Base-by-base conservation (phyloP, 108 stramenopile species). In the Fragilariopsis cylindrus region DNA sequence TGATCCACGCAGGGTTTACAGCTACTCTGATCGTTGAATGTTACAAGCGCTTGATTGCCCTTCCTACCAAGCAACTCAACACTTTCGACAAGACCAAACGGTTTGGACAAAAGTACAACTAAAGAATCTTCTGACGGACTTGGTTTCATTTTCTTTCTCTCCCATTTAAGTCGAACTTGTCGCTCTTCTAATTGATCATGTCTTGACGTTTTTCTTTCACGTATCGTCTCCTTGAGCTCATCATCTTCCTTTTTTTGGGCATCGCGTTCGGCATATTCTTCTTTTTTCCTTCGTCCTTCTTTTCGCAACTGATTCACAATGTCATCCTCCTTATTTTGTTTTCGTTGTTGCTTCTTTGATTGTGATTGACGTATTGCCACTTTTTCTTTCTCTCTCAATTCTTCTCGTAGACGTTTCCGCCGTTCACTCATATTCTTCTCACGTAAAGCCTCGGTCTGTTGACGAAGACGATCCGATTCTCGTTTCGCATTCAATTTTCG, bases 131-230 rank as follows among this genome's bases (percentile, higher is more conserved):
- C 90, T 4, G 89, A 82, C 66, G 88, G 82, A 76, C 80, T 75
- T 6, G 76, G 72, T 71, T 80, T 80, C 47, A 91, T 76, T 63
- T 83, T 88, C 71, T 84, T 91, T 19, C 93, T 83, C 69, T 89
- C 88, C 93, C 93, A 94, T 76, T 94, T 94, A 39, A 94, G 64
- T 49, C 91, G 71, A 6, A 94, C 71, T 75, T 92, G 93, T 44
- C 91, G 76, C 48, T 88, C 79, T 75, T 90, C 86, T 19, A 79
- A 76, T 5, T 49, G n/a, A 19, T 81, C 75, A 48, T 79, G 44
- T 68, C 47, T 7, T 77, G 46, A 48, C 74, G 72, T n/a, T 69
- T 70, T 48, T 73, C 71, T 77, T 73, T 70, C 50, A 72, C 71
- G 57, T 77, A 45, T 19, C 76, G 58, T 58, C 76, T 50, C 42